A percentile compares a stretch with the other conserved stretches of the same genome.
These are phyloP conservation scores for Chlamydomonas sp. DNA, from an alignment of 139 green algal species.

Conservation along the genomic window DNA sequence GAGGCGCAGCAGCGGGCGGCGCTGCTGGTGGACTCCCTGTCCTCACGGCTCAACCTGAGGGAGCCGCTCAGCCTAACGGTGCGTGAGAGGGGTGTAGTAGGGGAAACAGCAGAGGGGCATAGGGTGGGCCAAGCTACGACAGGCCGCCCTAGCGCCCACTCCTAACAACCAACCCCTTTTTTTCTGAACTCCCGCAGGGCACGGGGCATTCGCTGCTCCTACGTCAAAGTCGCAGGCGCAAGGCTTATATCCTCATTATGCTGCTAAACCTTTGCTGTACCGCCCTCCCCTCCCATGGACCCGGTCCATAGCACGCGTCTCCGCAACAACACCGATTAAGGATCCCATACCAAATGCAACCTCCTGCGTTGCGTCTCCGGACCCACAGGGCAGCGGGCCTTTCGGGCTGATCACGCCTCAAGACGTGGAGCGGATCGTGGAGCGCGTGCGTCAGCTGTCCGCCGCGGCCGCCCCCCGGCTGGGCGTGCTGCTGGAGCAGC, in stretches of 20 bases:
- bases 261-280: too few species aligned
- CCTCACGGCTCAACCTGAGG: conserved; percentile 3
- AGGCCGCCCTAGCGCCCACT: too few species aligned
- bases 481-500: conserved; percentile 54
- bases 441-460: conserved; percentile 39
- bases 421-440: conserved; percentile 46
- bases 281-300: too few species aligned
- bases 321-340: too few species aligned
- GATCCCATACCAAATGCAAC: neutral
- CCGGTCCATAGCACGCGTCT: too few species aligned
- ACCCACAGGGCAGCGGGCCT: conserved; percentile 49
- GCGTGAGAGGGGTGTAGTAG: neutral
- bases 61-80: conserved; percentile 29
- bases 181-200: too few species aligned
- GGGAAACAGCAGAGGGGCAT: too few species aligned
- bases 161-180: too few species aligned
- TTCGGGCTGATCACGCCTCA: conserved; percentile 56
- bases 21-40: conserved; percentile 52
- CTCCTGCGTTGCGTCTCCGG: neutral
- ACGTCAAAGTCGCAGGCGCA: too few species aligned
- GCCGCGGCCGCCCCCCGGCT: conserved; percentile 50
- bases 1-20: conserved; percentile 52
- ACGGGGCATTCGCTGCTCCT: too few species aligned
- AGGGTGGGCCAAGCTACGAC: too few species aligned
- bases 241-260: too few species aligned